Conservation (phyloP, 169 alveolate species). For the Plasmodium sp. region DNA sequence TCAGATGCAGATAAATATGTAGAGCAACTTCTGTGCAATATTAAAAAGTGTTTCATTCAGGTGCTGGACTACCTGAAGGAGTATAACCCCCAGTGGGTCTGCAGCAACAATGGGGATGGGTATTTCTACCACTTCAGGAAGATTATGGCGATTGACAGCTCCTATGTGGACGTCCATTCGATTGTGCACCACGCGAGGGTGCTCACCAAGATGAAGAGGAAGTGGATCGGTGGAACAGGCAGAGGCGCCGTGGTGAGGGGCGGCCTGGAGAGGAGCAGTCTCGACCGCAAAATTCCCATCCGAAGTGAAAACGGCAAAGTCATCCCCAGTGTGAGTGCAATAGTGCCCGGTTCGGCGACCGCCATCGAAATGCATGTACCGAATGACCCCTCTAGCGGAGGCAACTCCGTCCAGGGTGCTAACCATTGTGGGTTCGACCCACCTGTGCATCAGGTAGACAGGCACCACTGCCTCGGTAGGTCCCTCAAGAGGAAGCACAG, state of each 20-base stretch:
- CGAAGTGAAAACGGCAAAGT: background rate
- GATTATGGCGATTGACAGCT: slow-evolving; percentile 22
- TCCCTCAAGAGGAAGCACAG: slow-evolving; percentile 20
- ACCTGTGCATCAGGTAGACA: background rate
- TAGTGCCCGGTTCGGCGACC: background rate
- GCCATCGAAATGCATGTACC: background rate
- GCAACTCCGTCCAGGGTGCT: background rate
- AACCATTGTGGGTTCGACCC: background rate
- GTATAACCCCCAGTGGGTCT: background rate
- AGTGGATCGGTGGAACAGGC: background rate
- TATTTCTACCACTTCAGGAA: slow-evolving; percentile 44
- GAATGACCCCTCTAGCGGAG: background rate
- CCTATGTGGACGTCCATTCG: slow-evolving; percentile 13
- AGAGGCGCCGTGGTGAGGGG: background rate
- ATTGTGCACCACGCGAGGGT: slow-evolving; percentile 1
- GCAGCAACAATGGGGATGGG: background rate
- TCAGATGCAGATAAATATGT: slow-evolving; percentile 31
- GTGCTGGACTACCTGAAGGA: slow-evolving; percentile 28
- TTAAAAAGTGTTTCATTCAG: slow-evolving; percentile 30
- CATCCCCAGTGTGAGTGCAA: background rate
- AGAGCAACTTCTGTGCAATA: slow-evolving; percentile 27
- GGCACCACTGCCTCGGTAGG: background rate
- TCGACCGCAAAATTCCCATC: background rate
- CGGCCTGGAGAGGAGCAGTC: background rate
- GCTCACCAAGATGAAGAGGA: background rate